phyloP scores from a whole-genome alignment of 1,284 basidiomycete species.

The Laetiporus sulphureus region DNA sequence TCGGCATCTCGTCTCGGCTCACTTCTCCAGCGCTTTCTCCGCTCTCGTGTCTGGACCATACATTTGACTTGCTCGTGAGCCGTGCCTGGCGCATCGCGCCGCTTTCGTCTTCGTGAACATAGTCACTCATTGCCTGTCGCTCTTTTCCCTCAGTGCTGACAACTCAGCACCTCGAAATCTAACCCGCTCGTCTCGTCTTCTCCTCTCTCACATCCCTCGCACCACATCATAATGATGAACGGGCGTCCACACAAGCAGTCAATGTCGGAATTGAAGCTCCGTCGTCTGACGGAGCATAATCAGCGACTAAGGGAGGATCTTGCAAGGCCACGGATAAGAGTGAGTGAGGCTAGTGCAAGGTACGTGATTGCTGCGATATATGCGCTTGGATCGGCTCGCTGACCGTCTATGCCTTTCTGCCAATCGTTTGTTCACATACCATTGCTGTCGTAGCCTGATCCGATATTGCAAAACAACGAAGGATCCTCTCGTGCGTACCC shows the following conservation, averaged over 20 bases:
- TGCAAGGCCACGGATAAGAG: slow-evolving; percentile 77
- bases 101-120: not conserved
- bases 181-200: not conserved
- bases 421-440: not conserved
- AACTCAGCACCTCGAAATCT: not conserved
- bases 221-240: slow-evolving; percentile 39
- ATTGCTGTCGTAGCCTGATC: slow-evolving; percentile 58
- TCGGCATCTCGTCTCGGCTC: not conserved
- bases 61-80: slow-evolving; percentile 4
- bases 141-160: no score
- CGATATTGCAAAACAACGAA: slow-evolving; percentile 45
- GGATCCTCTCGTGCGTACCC: slow-evolving; percentile 18
- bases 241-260: slow-evolving; percentile 66
- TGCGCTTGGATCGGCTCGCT: no score
- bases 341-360: slow-evolving; percentile 90
- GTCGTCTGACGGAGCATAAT: slow-evolving; percentile 91
- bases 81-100: slow-evolving; percentile 1
- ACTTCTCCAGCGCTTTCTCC: not conserved
- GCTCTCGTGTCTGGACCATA: slow-evolving; percentile 4
- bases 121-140: not conserved
- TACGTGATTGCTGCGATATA: slow-evolving; percentile 33
- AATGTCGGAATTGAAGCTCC: slow-evolving; percentile 96
- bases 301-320: slow-evolving; percentile 87
- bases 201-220: not conserved
- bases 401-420: not conserved